Conservation (phyloP, 345 rosid species). For the Eucalyptus pumila region DNA sequence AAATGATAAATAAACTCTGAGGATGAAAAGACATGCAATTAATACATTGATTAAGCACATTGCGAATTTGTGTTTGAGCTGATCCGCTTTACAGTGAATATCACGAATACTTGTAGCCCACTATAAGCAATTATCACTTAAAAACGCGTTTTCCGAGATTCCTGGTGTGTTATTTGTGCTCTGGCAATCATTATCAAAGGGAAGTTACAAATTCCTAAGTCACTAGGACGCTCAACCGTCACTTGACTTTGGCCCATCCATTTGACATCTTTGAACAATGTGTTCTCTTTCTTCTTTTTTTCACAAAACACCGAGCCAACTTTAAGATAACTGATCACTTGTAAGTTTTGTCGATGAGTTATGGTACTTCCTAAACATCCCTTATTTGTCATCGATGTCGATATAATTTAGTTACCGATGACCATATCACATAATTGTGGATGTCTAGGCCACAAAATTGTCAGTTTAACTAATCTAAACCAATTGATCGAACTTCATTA, state of each 20-base stretch:
- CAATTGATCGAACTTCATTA: not conserved
- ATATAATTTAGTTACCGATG: not conserved
- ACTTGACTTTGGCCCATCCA: not conserved
- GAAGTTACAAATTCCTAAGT: not conserved
- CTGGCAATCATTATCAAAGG: no score
- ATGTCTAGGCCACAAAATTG: not conserved
- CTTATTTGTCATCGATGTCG: not conserved
- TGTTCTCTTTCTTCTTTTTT: not conserved
- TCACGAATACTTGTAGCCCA: no score
- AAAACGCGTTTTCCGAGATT: no score
- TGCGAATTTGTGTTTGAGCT: not conserved
- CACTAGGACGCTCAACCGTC: not conserved
- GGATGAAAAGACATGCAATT: not conserved
- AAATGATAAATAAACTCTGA: not conserved
- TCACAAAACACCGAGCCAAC: not conserved
- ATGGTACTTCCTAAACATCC: not conserved
- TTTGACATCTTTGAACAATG: not conserved
- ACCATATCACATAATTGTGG: no score
- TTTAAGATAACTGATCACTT: not conserved
- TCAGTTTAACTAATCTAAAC: not conserved
- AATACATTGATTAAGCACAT: not conserved
- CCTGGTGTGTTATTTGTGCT: not conserved
- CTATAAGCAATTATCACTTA: no score
- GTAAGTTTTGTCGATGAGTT: not conserved
- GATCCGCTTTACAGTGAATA: not conserved